Base-by-base conservation (phyloP, 2,329 filamentous ascomycete genomes). In the Xylaria sp. region DNA sequence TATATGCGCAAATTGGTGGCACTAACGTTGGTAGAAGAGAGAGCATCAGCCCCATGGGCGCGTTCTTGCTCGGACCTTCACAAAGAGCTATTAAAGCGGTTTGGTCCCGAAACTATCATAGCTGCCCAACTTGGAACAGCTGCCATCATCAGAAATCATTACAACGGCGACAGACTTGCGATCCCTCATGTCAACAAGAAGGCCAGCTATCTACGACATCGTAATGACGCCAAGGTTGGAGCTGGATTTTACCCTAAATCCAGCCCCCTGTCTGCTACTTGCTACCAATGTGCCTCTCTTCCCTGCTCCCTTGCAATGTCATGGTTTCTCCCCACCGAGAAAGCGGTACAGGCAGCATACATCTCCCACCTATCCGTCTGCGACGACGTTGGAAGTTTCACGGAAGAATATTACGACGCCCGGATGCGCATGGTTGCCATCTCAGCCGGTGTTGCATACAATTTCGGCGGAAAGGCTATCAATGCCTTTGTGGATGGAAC, bases 161-260 rank as follows among this genome's bases (percentile, higher is more conserved):
- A 53, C 47, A 27, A 43, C 3, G 62, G 54, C 7, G 53, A 65
- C 11, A 54, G 59, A 25, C 55, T 62, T 4, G 48, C 54, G 10
- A 62, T 65, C n/a, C 29, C 53, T 19, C 62, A 65, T 15, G 44
- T 65, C 35, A 56, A 65, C 40, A 65, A 65, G 43, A 65, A 65
- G 21, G 62, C 62, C 1, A 65, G 62, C 37, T 65, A 59, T 33
- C 17, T 65, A 11, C 62, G 62, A 3, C 62, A 65, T 40, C 56
- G 51, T 0, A 10, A 57, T 2, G 55, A 65, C 3, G 51, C 52
- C 9, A 56, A 58, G 9, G 44, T 57, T 8, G 62, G 59, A 11
- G 52, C 62, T 2, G 54, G 51, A 33, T 65, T 59, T 55, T 65
- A 62, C 33, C 62, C 62, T n/a, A 52, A 54, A 19, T 65, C 62